Evolutionary conservation across 305 asterid species (phyloP), one percentile per base, ranked within the genome.

Genomic region (Coffea humblotiana): DNA sequence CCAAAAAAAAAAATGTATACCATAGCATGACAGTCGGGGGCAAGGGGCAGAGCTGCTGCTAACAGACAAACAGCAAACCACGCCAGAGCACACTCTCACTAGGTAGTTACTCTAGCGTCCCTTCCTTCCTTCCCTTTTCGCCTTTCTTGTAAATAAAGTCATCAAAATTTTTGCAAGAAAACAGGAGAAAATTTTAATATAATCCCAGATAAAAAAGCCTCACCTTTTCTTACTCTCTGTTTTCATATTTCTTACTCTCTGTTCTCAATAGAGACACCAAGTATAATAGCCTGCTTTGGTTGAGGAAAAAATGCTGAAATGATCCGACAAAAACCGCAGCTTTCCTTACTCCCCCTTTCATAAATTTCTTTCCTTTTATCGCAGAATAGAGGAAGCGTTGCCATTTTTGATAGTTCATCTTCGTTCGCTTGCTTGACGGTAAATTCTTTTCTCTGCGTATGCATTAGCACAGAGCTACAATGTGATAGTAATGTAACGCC

Each of bases 141-240:
- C n/a, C 21, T 65, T 77, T 35, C 74, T 77, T 29, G 74, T 11
- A 14, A 18, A 5, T 74, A 67, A 77, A 66, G 75, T 6, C 49
- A 67, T 9, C 67, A 51, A 32, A 23, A 47, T 32, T 56, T 71
- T 77, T 66, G 37, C 51, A 68, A 58, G 61, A 45, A 51, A 47
- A 43, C 18, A 16, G 1, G 32, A 29, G 1, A 1, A 58, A 2
- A 75, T 21, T 4, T 56, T 56, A 6, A 19, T 6, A 56, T 19
- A 6, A 56, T 56, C 8, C 10, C 6, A 1, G 5, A 52, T 52
- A 29, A 52, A 52, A 52, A 56, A 56, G 63, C 25, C 8, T 56
- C 9, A 6, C 8, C n/a, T 56, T 56, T 56, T 56, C 25, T 56
- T n/a, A 18, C 25, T 18, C 25, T 56, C 60, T 15, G 32, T 19